Conservation (phyloP, 2,329 filamentous ascomycete species). For the Spiromastix sp. region DNA sequence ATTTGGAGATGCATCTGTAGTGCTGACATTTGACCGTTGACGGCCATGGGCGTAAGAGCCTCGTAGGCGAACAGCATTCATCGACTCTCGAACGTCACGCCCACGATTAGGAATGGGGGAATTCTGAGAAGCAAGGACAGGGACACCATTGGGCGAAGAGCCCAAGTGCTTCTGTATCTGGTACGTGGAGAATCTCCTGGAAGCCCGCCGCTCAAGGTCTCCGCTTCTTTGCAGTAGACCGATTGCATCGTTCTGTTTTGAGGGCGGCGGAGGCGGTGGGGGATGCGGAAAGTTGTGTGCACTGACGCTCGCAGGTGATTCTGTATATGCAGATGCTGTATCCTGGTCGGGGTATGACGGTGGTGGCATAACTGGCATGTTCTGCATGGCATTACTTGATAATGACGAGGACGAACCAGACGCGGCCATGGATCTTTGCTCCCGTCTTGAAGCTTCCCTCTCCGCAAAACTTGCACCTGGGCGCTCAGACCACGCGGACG, state of each 20-base stretch:
- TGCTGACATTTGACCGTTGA: constrained; percentile 40
- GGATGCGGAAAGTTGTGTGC: constrained; percentile 36
- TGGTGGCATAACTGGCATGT: constrained; percentile 61
- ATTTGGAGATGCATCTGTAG: constrained; percentile 52
- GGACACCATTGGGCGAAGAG: constrained; percentile 67
- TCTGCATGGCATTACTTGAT: constrained; percentile 68
- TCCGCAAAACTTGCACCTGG: constrained; percentile 25
- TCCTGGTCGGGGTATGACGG: constrained; percentile 51
- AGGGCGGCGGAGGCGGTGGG: constrained; percentile 68
- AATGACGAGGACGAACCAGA: constrained; percentile 14
- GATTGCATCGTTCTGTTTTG: constrained; percentile 79
- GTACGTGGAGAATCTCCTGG: constrained; percentile 87
- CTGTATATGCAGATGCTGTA: constrained; percentile 15
- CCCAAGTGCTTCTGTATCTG: constrained; percentile 94
- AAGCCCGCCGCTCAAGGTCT: constrained; percentile 84
- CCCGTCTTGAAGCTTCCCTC: constrained; percentile 29
- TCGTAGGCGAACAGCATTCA: constrained; percentile 50
- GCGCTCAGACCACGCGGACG: constrained; percentile 19
- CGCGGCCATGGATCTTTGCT: constrained; percentile 24
- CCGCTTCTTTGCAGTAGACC: constrained; percentile 85
- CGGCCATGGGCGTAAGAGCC: constrained; percentile 32
- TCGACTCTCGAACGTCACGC: constrained; percentile 67
- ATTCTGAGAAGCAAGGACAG: constrained; percentile 67
- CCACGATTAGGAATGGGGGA: constrained; percentile 75
- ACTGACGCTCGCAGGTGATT: constrained; percentile 11